These are phyloP conservation scores for Hypoxylon rickii DNA, from an alignment of 495 filamentous ascomycete species.

Conservation along the genomic window DNA sequence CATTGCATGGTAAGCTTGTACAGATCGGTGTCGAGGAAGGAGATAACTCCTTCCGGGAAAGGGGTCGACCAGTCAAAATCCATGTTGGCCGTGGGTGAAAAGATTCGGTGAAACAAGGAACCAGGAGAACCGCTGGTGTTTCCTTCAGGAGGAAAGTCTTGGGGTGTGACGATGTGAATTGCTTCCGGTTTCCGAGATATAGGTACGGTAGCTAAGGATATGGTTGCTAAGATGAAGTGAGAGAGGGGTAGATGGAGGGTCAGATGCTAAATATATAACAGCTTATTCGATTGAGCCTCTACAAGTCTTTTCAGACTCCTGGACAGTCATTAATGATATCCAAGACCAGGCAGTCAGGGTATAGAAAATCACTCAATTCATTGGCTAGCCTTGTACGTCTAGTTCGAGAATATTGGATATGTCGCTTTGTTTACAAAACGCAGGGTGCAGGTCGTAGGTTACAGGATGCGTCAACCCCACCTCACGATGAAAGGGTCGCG, in stretches of 20 bases:
- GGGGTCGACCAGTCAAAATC: slow-evolving; percentile 62
- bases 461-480: slow-evolving; percentile 23
- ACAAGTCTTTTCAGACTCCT: background rate
- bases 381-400: slow-evolving; percentile 25
- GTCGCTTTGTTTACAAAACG: slow-evolving; percentile 16
- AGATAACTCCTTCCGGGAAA: slow-evolving; percentile 74
- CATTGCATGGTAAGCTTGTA: slow-evolving; percentile 99
- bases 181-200: no score
- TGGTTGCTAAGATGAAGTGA: no score
- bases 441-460: background rate
- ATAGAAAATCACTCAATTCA: slow-evolving; percentile 32
- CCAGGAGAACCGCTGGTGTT: no score
- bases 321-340: background rate
- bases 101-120: background rate
- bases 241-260: no score
- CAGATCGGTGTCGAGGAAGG: slow-evolving; percentile 93
- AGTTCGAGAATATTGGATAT: slow-evolving; percentile 15
- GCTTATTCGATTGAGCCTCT: no score
- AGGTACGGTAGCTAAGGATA: no score
- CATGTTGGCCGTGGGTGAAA: slow-evolving; percentile 34
- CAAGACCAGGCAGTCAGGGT: background rate
- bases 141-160: no score
- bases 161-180: no score
- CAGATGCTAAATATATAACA: no score
- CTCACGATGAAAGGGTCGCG: slow-evolving; percentile 3